Evolutionary conservation across 306 rosid genomes (phyloP).

Genomic region (cucumber (Cucumis sativus)): Cucumber_9930_V3 NC_026659.2:27933501-27934000

Average conservation of each 20-base stretch:
- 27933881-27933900: background rate
- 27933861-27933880: background rate
- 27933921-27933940: slow-evolving; percentile 45
- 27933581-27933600: no score
- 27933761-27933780: background rate
- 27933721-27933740: no score
- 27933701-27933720: background rate
- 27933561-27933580: no score
- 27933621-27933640: background rate
- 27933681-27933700: background rate
- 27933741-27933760: background rate
- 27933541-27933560: no score
- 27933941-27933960: slow-evolving; percentile 41
- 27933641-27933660: background rate
- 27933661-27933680: background rate
- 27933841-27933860: background rate
- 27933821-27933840: background rate
- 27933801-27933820: background rate
- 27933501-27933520: background rate
- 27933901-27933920: slow-evolving; percentile 65
- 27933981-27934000: slow-evolving; percentile 45
- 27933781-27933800: background rate
- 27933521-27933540: background rate
- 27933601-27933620: background rate
- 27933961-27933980: slow-evolving; percentile 29